A percentile compares a stretch with the other conserved stretches of the same genome.
Conservation (phyloP, 2,329 filamentous ascomycete genomes). For the Claviceps sp. region DNA sequence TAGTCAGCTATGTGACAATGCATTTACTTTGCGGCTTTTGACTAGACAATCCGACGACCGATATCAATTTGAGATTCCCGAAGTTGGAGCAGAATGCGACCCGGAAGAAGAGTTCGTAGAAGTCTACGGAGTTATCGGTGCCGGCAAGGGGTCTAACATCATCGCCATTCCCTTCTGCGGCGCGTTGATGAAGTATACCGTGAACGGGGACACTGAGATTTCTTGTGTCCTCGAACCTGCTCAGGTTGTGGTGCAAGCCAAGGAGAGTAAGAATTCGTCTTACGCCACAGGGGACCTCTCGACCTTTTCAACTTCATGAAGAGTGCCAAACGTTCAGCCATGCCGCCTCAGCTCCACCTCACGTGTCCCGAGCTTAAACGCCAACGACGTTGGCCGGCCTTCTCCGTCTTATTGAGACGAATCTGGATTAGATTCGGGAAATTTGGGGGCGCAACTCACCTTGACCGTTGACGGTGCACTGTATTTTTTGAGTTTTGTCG, state of each 20-base stretch:
- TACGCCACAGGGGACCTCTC: neutral
- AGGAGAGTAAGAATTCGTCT: neutral
- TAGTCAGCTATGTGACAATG: neutral
- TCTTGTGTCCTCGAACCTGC: neutral
- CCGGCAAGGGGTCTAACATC: neutral
- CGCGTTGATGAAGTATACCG: neutral
- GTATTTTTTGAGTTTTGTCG: too few species aligned
- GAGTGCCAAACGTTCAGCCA: neutral
- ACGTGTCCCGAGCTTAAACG: slow-evolving; percentile 28
- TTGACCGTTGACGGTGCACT: too few species aligned
- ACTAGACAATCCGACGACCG: neutral
- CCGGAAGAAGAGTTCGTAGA: neutral
- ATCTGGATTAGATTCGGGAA: too few species aligned
- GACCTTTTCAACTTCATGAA: too few species aligned
- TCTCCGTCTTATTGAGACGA: slow-evolving; percentile 33
- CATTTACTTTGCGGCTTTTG: neutral
- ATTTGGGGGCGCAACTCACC: too few species aligned
- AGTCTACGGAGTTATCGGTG: neutral
- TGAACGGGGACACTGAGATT: neutral
- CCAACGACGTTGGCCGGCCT: slow-evolving; percentile 31
- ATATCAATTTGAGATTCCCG: neutral
- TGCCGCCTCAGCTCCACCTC: slow-evolving; percentile 13
- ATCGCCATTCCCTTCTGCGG: neutral
- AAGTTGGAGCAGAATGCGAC: neutral
- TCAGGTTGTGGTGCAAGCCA: neutral